Base-by-base conservation (phyloP, 495 filamentous ascomycete genomes). In the Trichoderma gamsii region DNA sequence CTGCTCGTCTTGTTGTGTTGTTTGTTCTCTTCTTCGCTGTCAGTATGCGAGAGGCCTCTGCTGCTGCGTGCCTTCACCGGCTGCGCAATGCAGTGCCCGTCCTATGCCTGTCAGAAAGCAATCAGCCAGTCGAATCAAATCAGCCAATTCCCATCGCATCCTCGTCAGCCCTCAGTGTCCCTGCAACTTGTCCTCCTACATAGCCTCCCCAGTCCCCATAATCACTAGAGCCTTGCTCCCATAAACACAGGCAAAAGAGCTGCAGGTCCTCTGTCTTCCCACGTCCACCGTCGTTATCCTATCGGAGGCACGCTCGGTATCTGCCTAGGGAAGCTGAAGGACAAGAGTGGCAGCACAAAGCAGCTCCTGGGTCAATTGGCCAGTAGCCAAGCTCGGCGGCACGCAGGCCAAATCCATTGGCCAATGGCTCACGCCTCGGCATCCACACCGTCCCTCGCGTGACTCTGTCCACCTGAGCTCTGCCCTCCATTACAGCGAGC, bases 381-480 rank as follows among this genome's bases (percentile, higher is more conserved):
- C 56, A 61, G 56, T 61, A 61, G 56, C 56, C 8, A 38, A 32
- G 25, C 56, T 11, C 56, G 56, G 25, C 23, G 56, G 56, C 56
- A 52, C 49, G 21, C 49, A 38, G 35, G 49, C 27, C 0, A 2
- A 61, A 61, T 32, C 25, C 23, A 61, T 61, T 61, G 56, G 56
- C 56, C 56, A 61, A 61, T 61, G 23, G 25, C 15, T 52, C n/a
- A 21, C 56, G 23, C 56, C n/a, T 27, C 56, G 56, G 56, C 56
- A 61, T 61, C 56, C 56, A 61, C 56, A 29, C 56, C 56, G 56
- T 32, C 13, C 15, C 23, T 32, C 56, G 56, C 56, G 56, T 61
- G 56, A 61, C 56, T 29, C 16, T 61, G 56, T 61, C 56, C 56
- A 32, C 56, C 56, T 61, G 49, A 52, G 49, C 49, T n/a, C n/a